Percentiles rank a stretch among this genome's conserved stretches.
Evolutionary conservation across 345 rosid species (phyloP).

Genomic region (Triadica sebifera): DNA sequence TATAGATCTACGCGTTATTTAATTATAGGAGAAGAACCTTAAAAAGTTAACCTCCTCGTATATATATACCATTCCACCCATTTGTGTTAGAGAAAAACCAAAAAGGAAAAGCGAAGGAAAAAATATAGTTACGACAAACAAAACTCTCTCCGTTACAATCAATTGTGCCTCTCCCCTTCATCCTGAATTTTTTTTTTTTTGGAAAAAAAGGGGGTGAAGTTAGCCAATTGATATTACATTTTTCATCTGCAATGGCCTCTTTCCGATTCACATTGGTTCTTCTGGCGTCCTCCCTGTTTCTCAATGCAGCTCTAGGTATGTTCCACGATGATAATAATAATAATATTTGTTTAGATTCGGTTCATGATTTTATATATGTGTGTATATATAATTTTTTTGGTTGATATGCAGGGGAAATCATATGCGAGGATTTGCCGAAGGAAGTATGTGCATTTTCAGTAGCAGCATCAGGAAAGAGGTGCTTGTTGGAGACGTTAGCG

Average conservation of each 20-base stretch:
- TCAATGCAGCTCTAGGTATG: slow-evolving; percentile 65
- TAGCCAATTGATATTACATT: not conserved
- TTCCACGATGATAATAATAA: not conserved
- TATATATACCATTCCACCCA: no score
- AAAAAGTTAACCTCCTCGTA: no score
- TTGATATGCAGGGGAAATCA: slow-evolving; percentile 50
- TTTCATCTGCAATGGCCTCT: slow-evolving; percentile 49
- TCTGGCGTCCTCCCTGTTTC: slow-evolving; percentile 55
- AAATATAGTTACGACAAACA: no score
- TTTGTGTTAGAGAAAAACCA: no score
- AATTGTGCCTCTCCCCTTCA: slow-evolving; percentile 6
- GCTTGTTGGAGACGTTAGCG: slow-evolving; percentile 60
- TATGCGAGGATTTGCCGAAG: slow-evolving; percentile 68
- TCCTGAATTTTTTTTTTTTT: no score
- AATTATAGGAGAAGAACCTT: no score
- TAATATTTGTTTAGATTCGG: not conserved
- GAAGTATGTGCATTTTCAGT: slow-evolving; percentile 70
- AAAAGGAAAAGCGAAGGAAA: no score
- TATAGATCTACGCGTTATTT: no score
- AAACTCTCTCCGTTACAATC: no score
- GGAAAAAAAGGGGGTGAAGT: no score
- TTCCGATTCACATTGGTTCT: slow-evolving; percentile 47
- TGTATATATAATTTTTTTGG: not conserved
- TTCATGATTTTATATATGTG: not conserved
- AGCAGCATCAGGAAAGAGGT: slow-evolving; percentile 75